phyloP scores from a whole-genome alignment of 352 stramenopile genomes.

The Aphanomyces stellatus region DNA sequence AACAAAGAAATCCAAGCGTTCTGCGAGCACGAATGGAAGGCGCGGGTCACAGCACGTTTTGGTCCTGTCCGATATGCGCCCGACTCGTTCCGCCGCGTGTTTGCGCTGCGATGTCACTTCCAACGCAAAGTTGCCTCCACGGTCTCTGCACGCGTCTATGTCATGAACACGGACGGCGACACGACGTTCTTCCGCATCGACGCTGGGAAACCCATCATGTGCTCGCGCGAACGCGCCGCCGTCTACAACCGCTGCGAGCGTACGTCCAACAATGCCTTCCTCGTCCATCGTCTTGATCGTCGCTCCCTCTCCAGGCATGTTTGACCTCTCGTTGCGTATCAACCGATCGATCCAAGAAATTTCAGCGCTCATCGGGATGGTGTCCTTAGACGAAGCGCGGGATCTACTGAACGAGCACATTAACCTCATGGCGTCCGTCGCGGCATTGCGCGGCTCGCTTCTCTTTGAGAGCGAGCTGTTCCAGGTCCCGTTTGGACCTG shows the following conservation, averaged over 20 bases:
- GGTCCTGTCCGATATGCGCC: background rate
- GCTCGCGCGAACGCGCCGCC: conserved; percentile 58
- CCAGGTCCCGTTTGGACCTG: conserved; percentile 17
- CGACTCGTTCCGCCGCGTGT: conserved; percentile 3
- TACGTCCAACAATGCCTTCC: background rate
- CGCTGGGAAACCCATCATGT: conserved; percentile 55
- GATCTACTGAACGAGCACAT: conserved; percentile 78
- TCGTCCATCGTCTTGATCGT: background rate
- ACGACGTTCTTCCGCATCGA: conserved; percentile 55
- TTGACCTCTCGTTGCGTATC: conserved; percentile 80
- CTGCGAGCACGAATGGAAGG: conserved; percentile 18
- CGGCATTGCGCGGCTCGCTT: conserved; percentile 59
- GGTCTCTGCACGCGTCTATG: conserved; percentile 62
- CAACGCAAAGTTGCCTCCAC: conserved; percentile 43
- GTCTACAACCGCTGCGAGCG: conserved; percentile 78
- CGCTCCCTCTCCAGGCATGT: conserved; percentile 42
- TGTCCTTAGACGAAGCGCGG: conserved; percentile 67
- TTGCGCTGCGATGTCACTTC: conserved; percentile 44
- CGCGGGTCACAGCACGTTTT: background rate
- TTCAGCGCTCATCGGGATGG: conserved; percentile 70
- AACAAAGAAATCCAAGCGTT: conserved; percentile 20
- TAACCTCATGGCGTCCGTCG: conserved; percentile 71
- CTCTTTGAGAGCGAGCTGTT: conserved; percentile 84
- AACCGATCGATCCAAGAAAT: conserved; percentile 84
- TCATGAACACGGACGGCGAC: conserved; percentile 74